Conservation (phyloP, 2,329 filamentous ascomycete genomes). For the Sporothrix protearum region DNA sequence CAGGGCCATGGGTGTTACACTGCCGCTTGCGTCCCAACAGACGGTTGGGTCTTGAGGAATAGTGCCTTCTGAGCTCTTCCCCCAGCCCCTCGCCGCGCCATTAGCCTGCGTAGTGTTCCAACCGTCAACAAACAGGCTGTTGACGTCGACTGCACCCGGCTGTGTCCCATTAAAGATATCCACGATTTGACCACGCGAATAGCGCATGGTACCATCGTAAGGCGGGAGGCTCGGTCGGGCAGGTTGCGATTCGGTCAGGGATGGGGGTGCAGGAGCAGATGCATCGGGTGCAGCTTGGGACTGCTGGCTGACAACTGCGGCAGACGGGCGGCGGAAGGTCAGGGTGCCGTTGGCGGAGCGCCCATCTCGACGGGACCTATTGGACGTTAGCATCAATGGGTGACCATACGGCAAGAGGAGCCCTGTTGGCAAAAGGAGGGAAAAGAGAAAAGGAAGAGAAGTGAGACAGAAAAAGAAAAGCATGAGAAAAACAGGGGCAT, state of each 20-base stretch:
- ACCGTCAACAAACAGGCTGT: constrained; percentile 65
- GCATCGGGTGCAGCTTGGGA: constrained; percentile 27
- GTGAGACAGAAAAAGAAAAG: neutral
- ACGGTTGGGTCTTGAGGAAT: constrained; percentile 77
- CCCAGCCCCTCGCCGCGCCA: constrained; percentile 66
- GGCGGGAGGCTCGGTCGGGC: constrained; percentile 41
- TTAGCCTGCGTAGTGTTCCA: constrained; percentile 77
- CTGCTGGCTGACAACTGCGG: constrained; percentile 47
- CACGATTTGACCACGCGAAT: constrained; percentile 75
- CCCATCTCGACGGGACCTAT: constrained; percentile 58
- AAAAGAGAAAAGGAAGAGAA: neutral
- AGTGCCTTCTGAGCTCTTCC: constrained; percentile 70
- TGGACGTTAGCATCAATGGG: neutral
- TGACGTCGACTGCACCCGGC: constrained; percentile 52
- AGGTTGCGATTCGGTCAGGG: constrained; percentile 35
- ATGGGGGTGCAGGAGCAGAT: constrained; percentile 21
- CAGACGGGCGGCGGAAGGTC: constrained; percentile 62
- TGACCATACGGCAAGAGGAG: neutral
- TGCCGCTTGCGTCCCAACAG: constrained; percentile 79
- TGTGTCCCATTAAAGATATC: constrained; percentile 60
- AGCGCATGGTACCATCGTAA: constrained; percentile 54
- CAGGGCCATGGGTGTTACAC: constrained; percentile 67
- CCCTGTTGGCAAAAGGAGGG: neutral
- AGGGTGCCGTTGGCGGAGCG: constrained; percentile 60
- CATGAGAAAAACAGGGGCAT: neutral